Base-by-base conservation (phyloP, 495 filamentous ascomycete species). In the Penicillium coffeae region DNA sequence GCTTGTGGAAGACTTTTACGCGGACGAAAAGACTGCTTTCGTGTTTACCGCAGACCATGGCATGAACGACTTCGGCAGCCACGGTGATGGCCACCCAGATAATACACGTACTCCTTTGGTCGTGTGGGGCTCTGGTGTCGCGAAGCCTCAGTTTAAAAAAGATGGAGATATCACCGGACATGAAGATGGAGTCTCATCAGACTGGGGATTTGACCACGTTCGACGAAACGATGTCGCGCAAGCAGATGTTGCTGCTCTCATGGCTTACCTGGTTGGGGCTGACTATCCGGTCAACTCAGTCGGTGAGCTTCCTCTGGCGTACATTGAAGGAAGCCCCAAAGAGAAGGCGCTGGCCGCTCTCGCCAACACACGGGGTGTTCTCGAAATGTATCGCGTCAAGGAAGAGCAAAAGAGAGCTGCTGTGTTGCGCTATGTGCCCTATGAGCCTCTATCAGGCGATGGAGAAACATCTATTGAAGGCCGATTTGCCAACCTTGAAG, bases 11-110 rank as follows among this genome's bases (percentile, higher is more conserved):
- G 81, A 90, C 20, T 99, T 97, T 63, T 99, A 96, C 58, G 75
- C 65, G n/a, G 94, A 99, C 62, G 86, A 78, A 10, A 84, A 93
- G 69, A 96, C 94, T 0, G 89, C 94, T 1, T 99, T 88, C 60
- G 82, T 99, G 12, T 99, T 99, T 64, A 99, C 94, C 8, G 93
- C 93, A 2, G 93, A 99, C 56, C 93, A 99, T 70, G 93, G 93
- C 9, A 99, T 99, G 92, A 96, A 88, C 60, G 94, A 99, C 69
- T 95, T 87, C 86, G 93, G 93, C 10, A 95, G 89, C 52, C 93
- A 99, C 60, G 93, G 93, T 36, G 93, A 99, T 63, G 93, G 93
- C 16, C 93, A 99, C 69, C 93, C 93, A 1, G 89, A 99, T 62
- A 99, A 99, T 55, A 99, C 93, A 2, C 78, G 93, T 21, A 99